phyloP scores from a whole-genome alignment of 2,329 filamentous ascomycete species.

The Arthrobotrys sphaeroides region DNA sequence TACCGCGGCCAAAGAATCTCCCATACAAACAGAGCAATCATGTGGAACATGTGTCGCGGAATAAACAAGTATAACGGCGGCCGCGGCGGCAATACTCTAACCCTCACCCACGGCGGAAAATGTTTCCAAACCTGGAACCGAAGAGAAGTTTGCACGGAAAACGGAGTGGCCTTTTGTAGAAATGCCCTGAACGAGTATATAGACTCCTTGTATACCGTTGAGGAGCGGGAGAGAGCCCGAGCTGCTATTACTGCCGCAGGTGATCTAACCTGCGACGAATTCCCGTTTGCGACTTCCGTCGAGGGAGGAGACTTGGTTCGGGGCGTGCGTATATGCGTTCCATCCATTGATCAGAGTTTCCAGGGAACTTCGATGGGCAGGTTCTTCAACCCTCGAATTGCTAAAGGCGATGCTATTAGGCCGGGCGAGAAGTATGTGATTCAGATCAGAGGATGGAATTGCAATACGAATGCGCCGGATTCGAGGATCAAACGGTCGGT shows the following conservation, averaged over 20 bases:
- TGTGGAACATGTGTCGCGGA: constrained; percentile 23
- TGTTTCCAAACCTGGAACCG: constrained; percentile 18
- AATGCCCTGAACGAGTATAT: constrained; percentile 16
- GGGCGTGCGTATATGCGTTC: constrained; percentile 7
- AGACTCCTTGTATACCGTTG: not conserved
- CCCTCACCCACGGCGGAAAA: constrained; percentile 8
- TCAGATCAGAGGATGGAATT: constrained; percentile 15
- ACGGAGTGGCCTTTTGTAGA: not conserved
- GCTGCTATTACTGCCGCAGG: constrained; percentile 2
- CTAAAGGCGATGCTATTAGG: not conserved
- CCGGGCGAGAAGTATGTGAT: constrained; percentile 22
- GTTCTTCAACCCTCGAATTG: constrained; percentile 8
- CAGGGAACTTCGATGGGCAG: constrained; percentile 8
- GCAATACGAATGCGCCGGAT: constrained; percentile 3
- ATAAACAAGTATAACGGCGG: constrained; percentile 8
- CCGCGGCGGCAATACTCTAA: not conserved
- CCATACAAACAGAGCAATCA: constrained; percentile 15
- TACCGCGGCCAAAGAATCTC: constrained; percentile 16
- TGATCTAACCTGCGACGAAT: constrained; percentile 18
- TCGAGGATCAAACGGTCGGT: not conserved
- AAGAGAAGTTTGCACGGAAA: not conserved
- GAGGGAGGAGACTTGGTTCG: not conserved
- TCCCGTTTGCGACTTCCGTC: constrained; percentile 14
- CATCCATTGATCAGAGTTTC: constrained; percentile 10
- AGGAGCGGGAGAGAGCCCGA: not conserved